Conservation (phyloP, 495 filamentous ascomycete genomes). For the Aspergillus ostianus region DNA sequence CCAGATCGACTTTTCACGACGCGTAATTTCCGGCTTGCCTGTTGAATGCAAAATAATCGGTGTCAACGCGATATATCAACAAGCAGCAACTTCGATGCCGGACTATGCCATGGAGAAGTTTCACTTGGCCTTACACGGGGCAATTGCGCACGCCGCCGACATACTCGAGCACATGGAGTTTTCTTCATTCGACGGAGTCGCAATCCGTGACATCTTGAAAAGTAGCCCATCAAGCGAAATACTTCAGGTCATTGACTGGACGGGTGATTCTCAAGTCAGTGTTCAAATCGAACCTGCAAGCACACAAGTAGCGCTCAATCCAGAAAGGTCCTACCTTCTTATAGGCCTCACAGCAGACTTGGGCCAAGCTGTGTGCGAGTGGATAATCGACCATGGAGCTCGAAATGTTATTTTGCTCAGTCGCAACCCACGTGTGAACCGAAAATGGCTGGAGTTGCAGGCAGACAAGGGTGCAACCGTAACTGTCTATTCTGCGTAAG, state of each 20-base stretch:
- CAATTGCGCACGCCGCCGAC: background rate
- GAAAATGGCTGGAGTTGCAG: background rate
- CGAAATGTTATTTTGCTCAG: background rate
- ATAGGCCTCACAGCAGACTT: conserved; percentile 7
- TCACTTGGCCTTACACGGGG: background rate
- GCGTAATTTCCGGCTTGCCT: background rate
- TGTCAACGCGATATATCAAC: background rate
- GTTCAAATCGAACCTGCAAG: background rate
- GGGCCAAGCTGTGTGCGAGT: conserved; percentile 3
- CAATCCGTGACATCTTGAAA: background rate
- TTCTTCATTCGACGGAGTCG: background rate
- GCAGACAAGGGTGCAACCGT: background rate
- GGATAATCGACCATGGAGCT: background rate
- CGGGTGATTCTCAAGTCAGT: background rate
- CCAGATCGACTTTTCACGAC: background rate
- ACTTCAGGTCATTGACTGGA: background rate
- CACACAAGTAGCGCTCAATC: background rate
- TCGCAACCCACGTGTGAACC: background rate
- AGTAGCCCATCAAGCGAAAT: background rate
- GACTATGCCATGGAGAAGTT: background rate
- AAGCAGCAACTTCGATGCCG: background rate
- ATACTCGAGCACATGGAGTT: background rate
- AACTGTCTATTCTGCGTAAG: background rate
- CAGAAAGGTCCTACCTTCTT: conserved; percentile 5
- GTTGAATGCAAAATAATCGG: background rate